Evolutionary conservation across 1,139 yeast species (phyloP).

Genomic region (Yamadazyma sp.): DNA sequence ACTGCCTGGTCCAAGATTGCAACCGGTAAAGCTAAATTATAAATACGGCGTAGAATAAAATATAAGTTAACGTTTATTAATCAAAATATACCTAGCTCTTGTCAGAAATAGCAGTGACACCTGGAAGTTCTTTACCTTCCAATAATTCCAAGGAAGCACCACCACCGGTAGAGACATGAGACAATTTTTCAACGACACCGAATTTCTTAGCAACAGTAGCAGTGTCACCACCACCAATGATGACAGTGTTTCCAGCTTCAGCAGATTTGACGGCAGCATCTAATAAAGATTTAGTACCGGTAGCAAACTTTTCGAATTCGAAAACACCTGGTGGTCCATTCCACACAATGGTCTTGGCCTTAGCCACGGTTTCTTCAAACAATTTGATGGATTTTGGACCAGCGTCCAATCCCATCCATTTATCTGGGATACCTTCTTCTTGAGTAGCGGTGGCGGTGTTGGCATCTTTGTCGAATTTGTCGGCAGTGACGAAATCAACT

Average conservation of each 20-base stretch:
- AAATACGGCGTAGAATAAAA: conserved; percentile 4
- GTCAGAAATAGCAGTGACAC: conserved; percentile 74
- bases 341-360: conserved; percentile 97
- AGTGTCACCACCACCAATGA: conserved; percentile 99
- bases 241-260: conserved; percentile 86
- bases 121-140: conserved; percentile 97
- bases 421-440: conserved; percentile 85
- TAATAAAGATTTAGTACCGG: conserved; percentile 85
- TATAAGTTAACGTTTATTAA: no score
- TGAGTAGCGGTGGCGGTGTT: conserved; percentile 76
- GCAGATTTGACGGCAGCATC: conserved; percentile 86
- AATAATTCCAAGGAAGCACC: conserved; percentile 97
- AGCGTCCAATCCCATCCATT: conserved; percentile 92
- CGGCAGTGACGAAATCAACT: conserved; percentile 91
- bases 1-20: conserved; percentile 58
- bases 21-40: conserved; percentile 36
- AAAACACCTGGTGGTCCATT: conserved; percentile 99
- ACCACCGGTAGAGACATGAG: conserved; percentile 98
- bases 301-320: conserved; percentile 87
- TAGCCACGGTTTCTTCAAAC: conserved; percentile 75
- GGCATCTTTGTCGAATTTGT: conserved; percentile 90
- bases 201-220: conserved; percentile 98
- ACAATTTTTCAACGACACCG: conserved; percentile 91
- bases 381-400: conserved; percentile 84
- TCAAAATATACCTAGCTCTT: conserved; percentile 8